Evolutionary conservation across 2,329 filamentous ascomycete species (phyloP).

Genomic region (Mycosphaerella arachidis): DNA sequence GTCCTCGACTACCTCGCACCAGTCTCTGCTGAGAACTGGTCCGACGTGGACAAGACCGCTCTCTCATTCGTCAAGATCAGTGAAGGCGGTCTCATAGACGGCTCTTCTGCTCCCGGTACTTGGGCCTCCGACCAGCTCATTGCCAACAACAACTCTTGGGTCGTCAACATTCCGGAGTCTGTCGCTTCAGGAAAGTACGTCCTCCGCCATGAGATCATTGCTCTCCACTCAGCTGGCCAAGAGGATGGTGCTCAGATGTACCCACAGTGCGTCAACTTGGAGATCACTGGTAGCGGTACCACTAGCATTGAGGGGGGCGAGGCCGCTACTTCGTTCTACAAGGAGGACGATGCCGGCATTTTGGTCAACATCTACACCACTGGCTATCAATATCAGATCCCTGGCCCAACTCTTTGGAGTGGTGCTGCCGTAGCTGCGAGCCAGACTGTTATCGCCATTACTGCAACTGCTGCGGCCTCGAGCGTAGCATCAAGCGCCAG

Average conservation of each 20-base stretch:
- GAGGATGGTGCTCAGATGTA: slow-evolving; percentile 44
- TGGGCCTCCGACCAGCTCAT: slow-evolving; percentile 56
- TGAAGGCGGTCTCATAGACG: slow-evolving; percentile 49
- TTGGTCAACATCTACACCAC: slow-evolving; percentile 54
- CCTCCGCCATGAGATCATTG: slow-evolving; percentile 56
- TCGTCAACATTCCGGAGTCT: slow-evolving; percentile 49
- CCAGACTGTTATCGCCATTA: slow-evolving; percentile 10
- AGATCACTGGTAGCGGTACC: slow-evolving; percentile 52
- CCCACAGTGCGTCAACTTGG: slow-evolving; percentile 53
- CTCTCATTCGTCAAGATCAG: slow-evolving; percentile 63
- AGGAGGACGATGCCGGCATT: slow-evolving; percentile 54
- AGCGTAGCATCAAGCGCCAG: slow-evolving; percentile 1
- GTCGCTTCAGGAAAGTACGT: slow-evolving; percentile 56
- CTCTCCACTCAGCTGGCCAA: slow-evolving; percentile 50
- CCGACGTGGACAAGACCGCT: slow-evolving; percentile 48
- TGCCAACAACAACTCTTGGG: slow-evolving; percentile 44
- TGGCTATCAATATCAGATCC: slow-evolving; percentile 46
- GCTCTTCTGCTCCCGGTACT: slow-evolving; percentile 39
- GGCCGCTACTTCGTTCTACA: slow-evolving; percentile 54
- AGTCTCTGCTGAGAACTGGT: slow-evolving; percentile 51
- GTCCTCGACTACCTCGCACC: slow-evolving; percentile 61
- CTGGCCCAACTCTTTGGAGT: slow-evolving; percentile 43
- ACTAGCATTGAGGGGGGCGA: slow-evolving; percentile 44
- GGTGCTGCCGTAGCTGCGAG: slow-evolving; percentile 2
- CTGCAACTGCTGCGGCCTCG: background rate